Evolutionary conservation across 805 yeast genomes (phyloP).

Genomic region (Zygosaccharomyces rouxii): DNA sequence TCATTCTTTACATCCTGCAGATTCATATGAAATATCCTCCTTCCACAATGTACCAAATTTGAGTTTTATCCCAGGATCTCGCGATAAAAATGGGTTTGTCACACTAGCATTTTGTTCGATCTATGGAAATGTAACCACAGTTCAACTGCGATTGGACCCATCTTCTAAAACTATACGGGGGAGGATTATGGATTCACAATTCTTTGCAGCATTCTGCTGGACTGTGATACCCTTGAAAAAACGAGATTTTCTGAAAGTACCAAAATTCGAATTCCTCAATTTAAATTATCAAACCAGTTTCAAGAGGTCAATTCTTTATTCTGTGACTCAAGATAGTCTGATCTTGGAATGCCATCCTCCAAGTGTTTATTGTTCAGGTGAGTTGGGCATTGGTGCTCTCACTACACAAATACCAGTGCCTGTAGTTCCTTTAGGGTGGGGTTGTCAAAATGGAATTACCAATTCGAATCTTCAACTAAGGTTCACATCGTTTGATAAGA

Average conservation of each 20-base stretch:
- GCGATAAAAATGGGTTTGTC: conserved; percentile 12
- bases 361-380: conserved; percentile 15
- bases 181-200: conserved; percentile 18
- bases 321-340: conserved; percentile 20
- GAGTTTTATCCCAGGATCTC: conserved; percentile 14
- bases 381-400: conserved; percentile 26
- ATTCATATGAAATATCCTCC: conserved; percentile 12
- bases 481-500: conserved; percentile 23
- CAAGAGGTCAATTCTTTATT: conserved; percentile 18
- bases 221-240: conserved; percentile 18
- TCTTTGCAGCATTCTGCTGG: conserved; percentile 19
- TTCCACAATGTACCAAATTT: conserved; percentile 21
- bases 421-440: conserved; percentile 14
- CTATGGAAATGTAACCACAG: conserved; percentile 21
- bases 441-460: conserved; percentile 9
- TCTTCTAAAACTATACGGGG: neutral
- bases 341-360: conserved; percentile 18
- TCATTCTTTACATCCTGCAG: conserved; percentile 1
- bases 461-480: conserved; percentile 10
- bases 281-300: conserved; percentile 19
- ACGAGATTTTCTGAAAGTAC: conserved; percentile 19
- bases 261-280: conserved; percentile 22
- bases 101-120: conserved; percentile 19
- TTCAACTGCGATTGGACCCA: conserved; percentile 13
- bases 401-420: conserved; percentile 31